Evolutionary conservation across 208 protist genomes (phyloP), one percentile per base, ranked within the genome.

Genomic region (Acanthamoeba triangularis): DNA sequence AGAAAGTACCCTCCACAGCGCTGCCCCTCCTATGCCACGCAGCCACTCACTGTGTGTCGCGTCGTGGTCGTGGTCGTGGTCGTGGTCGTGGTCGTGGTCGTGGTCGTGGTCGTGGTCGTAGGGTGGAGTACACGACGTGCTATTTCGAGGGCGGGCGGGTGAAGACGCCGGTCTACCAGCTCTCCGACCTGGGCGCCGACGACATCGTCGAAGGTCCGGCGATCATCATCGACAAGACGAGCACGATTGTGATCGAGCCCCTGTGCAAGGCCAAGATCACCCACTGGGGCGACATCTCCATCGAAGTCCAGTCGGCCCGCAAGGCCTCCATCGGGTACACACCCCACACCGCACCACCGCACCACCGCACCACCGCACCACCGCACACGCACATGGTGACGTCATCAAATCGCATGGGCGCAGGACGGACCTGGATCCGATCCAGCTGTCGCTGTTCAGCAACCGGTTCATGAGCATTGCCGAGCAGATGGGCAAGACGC

Each of bases 381-480:
- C 7, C 49, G 49, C 65, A 72, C 2, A 56, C 44, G 16, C 44
- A 30, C 23, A 16, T 52, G 20, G n/a, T 41, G 37, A 41, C 37
- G 37, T 41, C 37, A 41, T 41, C 37, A 41, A 41, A 41, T 41
- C 37, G 37, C 37, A 41, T 41, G 20, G 2, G 25, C 7, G 82
- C 49, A 76, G 49, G 11, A 98, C 97, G 3, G 96, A 97, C 30
- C 94, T 99, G n/a, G 98, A 99, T 87, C 97, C 98, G 33, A 98
- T 99, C 44, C 95, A 96, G 41, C 97, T 99, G 16, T 99, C 98
- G 44, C 98, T 99, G 44, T 99, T 99, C 93, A 96, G 96, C 61
- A 98, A 99, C 96, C 97, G 99, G 41, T 99, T 99, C 96, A 99
- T 99, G 99, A 98, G 97, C 63, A 99, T 99, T 90, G 99, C 99